Conservation (phyloP, 352 stramenopile species). For the Globisporangium nagaii region DNA sequence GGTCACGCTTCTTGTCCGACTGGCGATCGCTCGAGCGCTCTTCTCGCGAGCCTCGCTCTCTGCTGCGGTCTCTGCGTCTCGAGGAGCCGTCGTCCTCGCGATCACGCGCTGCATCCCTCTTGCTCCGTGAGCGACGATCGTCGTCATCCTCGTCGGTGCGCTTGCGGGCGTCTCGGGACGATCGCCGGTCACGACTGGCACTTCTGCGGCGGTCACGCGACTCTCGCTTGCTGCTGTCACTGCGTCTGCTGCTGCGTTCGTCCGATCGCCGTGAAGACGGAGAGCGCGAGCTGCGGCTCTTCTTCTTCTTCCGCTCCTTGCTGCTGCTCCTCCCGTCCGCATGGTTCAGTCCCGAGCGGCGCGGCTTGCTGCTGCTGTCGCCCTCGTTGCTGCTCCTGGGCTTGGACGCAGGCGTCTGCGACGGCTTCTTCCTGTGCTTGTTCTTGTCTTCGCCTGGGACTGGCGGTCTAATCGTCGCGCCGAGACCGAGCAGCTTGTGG, state of each 20-base stretch:
- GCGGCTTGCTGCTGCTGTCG: not conserved
- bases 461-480: conserved; percentile 75
- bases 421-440: conserved; percentile 21
- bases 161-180: not conserved
- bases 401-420: conserved; percentile 1
- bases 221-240: conserved; percentile 7
- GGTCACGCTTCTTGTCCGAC: too few relatives aligned
- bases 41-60: not conserved
- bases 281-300: conserved; percentile 7
- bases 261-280: conserved; percentile 8
- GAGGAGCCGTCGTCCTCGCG: not conserved
- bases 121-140: not conserved
- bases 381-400: not conserved
- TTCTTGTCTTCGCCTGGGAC: conserved; percentile 42
- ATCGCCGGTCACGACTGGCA: conserved; percentile 8
- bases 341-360: conserved; percentile 7
- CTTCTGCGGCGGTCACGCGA: conserved; percentile 14
- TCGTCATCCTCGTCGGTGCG: not conserved
- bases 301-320: conserved; percentile 4
- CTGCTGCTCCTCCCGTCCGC: not conserved
- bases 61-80: conserved; percentile 5
- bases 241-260: conserved; percentile 4
- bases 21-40: conserved; percentile 3
- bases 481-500: conserved; percentile 90
- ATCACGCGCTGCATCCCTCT: not conserved